These are phyloP conservation scores for Luffa aegyptiaca DNA, from an alignment of 306 rosid genomes.

Conservation along the genomic window DNA sequence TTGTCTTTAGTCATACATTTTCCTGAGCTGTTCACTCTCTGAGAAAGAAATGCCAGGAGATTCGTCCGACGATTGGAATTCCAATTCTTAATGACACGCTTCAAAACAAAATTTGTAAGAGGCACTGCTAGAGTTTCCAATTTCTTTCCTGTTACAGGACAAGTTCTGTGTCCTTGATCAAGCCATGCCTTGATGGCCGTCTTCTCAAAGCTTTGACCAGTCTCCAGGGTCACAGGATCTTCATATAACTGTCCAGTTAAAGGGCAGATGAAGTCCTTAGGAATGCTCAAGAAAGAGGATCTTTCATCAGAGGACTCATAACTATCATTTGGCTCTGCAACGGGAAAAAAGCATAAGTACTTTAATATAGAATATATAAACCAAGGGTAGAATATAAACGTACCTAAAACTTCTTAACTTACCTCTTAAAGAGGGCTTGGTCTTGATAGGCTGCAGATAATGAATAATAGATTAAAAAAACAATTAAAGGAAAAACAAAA, in stretches of 20 bases:
- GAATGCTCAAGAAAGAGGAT: constrained; percentile 33
- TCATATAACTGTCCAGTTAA: constrained; percentile 53
- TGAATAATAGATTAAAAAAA: background rate
- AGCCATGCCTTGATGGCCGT: constrained; percentile 65
- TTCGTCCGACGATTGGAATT: constrained; percentile 37
- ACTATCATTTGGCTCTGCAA: constrained; percentile 22
- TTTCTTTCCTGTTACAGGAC: constrained; percentile 61
- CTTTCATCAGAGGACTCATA: constrained; percentile 33
- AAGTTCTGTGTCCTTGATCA: constrained; percentile 56
- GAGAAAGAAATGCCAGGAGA: constrained; percentile 41
- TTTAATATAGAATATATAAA: background rate
- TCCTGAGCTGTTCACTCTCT: constrained; percentile 18
- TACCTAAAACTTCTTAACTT: constrained; percentile 11
- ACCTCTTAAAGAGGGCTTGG: constrained; percentile 38
- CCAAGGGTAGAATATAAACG: background rate
- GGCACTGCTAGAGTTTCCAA: constrained; percentile 48
- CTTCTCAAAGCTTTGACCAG: constrained; percentile 71
- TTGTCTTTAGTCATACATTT: constrained; percentile 16
- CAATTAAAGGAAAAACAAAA: background rate
- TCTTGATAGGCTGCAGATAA: constrained; percentile 42
- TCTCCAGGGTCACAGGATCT: constrained; percentile 77
- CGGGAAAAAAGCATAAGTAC: constrained; percentile 12
- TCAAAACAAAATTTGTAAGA: constrained; percentile 47
- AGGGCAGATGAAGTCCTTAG: constrained; percentile 63
- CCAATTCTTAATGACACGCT: constrained; percentile 63